A percentile compares a stretch with the other conserved stretches of the same genome.
Evolutionary conservation across 1,284 basidiomycete species (phyloP).

Genomic region (Coriolopsis trogii): DNA sequence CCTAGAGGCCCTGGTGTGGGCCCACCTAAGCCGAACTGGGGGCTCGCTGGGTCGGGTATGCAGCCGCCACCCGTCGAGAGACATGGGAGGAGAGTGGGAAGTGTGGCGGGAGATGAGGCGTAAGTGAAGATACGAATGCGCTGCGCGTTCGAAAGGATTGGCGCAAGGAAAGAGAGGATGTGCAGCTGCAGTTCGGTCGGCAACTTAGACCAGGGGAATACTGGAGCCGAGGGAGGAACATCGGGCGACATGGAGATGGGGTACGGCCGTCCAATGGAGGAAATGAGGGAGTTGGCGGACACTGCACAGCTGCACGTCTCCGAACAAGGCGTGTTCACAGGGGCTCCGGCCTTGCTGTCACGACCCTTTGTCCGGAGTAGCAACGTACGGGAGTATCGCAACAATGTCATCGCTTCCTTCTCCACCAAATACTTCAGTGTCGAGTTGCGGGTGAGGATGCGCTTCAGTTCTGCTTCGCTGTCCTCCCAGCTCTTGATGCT

Average conservation of each 20-base stretch:
- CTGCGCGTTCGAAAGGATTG: constrained; percentile 58
- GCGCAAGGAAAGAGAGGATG: constrained; percentile 60
- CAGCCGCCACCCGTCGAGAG: constrained; percentile 29
- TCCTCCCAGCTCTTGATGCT: constrained; percentile 37
- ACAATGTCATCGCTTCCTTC: constrained; percentile 52
- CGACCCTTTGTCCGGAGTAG: constrained; percentile 39
- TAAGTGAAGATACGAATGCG: constrained; percentile 57
- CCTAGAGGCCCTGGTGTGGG: constrained; percentile 11
- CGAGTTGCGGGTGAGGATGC: constrained; percentile 49
- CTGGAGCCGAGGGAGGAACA: background rate
- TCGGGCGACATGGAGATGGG: constrained; percentile 1
- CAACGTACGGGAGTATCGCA: constrained; percentile 53
- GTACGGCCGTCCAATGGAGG: constrained; percentile 18
- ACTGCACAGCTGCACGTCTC: constrained; percentile 14
- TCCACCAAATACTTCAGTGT: constrained; percentile 48
- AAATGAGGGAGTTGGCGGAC: constrained; percentile 17
- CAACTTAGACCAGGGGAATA: constrained; percentile 46
- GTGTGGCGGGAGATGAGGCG: constrained; percentile 53
- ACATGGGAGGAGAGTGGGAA: constrained; percentile 51
- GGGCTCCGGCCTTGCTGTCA: background rate
- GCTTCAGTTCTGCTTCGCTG: constrained; percentile 41
- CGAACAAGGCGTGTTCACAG: constrained; percentile 12
- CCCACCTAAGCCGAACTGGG: constrained; percentile 23
- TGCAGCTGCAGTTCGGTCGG: constrained; percentile 64
- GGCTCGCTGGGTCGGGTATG: constrained; percentile 39